Evolutionary conservation across 352 stramenopile species (phyloP), one percentile per base, ranked within the genome.

Genomic region (Phytopythium oedochilum): DNA sequence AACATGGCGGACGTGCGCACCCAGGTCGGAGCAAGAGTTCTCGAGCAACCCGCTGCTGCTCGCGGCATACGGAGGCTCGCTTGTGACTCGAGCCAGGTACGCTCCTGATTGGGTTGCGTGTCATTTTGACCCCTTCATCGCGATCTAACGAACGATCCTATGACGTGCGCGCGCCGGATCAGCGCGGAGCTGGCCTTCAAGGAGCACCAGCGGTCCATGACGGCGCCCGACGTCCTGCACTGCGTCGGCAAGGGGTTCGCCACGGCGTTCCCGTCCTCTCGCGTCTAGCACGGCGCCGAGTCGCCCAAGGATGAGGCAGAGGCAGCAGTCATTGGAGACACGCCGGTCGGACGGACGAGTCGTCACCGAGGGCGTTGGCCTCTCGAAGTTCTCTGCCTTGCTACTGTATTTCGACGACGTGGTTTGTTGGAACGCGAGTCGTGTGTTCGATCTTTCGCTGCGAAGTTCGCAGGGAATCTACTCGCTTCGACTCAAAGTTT

Each of bases 221-320:
- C 87, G 8, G 75, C 88, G 0, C 86, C 88, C 0, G 88, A 97
- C 54, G 65, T 96, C 18, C 70, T 97, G 49, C 66, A 84, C 31
- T 70, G 63, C 34, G 58, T 94, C 39, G 68, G 72, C 49, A 81
- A 86, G 59, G 78, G 69, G 45, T 89, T 92, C 52, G 49, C 60
- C 28, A 68, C 61, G 9, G 72, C 66, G 11, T 86, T 86, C 28
- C 69, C 66, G 7, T 55, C 57, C n/a, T 65, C 63, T 8, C 64
- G 52, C 23, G 60, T 70, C 28, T 71, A 63, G 44, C 18, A 22
- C 34, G 9, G 35, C 12, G 20, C 17, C n/a, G n/a, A n/a, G n/a
- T n/a, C n/a, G n/a, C n/a, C n/a, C n/a, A n/a, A n/a, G n/a, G n/a
- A n/a, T n/a, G n/a, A n/a, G n/a, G n/a, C 20, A 26, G n/a, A 45